Conservation (phyloP, 495 filamentous ascomycete species). For the Aspergillus wentii region DNA sequence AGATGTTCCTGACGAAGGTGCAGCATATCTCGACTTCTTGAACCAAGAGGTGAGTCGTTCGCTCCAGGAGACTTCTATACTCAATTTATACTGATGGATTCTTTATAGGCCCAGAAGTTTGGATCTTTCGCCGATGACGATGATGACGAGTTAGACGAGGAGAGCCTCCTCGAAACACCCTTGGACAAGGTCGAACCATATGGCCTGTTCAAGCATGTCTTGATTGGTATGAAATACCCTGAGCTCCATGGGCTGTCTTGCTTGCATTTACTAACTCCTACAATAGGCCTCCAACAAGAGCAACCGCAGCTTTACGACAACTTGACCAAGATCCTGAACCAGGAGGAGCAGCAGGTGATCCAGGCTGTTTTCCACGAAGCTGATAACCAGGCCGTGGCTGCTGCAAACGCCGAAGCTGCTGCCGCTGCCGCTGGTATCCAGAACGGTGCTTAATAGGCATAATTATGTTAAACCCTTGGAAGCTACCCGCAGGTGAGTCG, state of each 20-base stretch:
- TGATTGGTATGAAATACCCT: conserved; percentile 66
- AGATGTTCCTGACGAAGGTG: conserved; percentile 82
- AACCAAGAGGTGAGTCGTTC: conserved; percentile 68
- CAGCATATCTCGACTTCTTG: conserved; percentile 92
- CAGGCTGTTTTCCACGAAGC: conserved; percentile 78
- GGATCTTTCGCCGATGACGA: conserved; percentile 64
- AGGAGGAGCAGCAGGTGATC: conserved; percentile 78
- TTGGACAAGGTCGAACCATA: conserved; percentile 95
- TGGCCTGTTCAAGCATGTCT: conserved; percentile 70
- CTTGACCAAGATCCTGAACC: conserved; percentile 70
- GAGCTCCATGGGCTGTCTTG: neutral
- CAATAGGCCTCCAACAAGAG: conserved; percentile 75
- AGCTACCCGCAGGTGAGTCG: conserved; percentile 7
- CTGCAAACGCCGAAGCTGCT: conserved; percentile 33
- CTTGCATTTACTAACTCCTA: conserved; percentile 12
- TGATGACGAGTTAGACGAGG: conserved; percentile 88
- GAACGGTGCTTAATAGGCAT: conserved; percentile 33
- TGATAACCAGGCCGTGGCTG: conserved; percentile 52
- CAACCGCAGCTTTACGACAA: conserved; percentile 84
- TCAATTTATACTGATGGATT: conserved; percentile 7
- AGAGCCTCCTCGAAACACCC: conserved; percentile 85
- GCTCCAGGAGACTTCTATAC: neutral
- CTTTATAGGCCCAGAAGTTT: conserved; percentile 72
- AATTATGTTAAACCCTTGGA: conserved; percentile 2
- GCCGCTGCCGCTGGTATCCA: conserved; percentile 31